These are phyloP conservation scores for Artomyces pyxidatus DNA, from an alignment of 768 basidiomycete genomes.

Conservation along the genomic window DNA sequence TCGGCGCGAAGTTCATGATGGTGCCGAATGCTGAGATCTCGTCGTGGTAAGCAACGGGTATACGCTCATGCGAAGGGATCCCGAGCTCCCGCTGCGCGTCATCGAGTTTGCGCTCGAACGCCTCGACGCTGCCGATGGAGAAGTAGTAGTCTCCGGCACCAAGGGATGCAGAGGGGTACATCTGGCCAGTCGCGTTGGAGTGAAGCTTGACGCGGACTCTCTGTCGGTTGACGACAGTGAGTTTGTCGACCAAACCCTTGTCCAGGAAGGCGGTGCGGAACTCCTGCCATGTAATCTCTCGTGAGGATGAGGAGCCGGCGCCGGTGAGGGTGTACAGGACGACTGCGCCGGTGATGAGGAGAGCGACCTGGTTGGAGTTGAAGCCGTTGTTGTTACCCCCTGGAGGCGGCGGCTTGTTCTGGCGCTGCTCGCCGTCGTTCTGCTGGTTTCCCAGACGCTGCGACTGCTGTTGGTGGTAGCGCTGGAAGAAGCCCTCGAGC, in stretches of 20 bases:
- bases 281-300: slow-evolving; percentile 99
- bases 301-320: slow-evolving; percentile 40
- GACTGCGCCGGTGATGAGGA: slow-evolving; percentile 52
- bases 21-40: slow-evolving; percentile 82
- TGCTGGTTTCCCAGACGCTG: slow-evolving; percentile 15
- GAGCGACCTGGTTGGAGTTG: slow-evolving; percentile 46
- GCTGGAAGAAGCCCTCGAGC: slow-evolving; percentile 18
- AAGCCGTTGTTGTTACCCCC: slow-evolving; percentile 41
- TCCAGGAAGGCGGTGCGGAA: slow-evolving; percentile 96
- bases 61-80: slow-evolving; percentile 86
- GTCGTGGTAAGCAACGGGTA: slow-evolving; percentile 95
- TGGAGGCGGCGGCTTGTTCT: slow-evolving; percentile 40
- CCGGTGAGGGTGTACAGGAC: slow-evolving; percentile 55
- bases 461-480: slow-evolving; percentile 15
- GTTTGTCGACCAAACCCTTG: slow-evolving; percentile 91
- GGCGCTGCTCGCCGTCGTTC: slow-evolving; percentile 27
- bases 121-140: slow-evolving; percentile 96
- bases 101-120: slow-evolving; percentile 91
- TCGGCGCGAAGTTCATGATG: slow-evolving; percentile 89
- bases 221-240: slow-evolving; percentile 84
- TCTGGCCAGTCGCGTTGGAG: slow-evolving; percentile 74
- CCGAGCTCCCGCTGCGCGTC: slow-evolving; percentile 89
- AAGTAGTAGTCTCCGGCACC: slow-evolving; percentile 75
- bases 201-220: slow-evolving; percentile 90
- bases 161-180: slow-evolving; percentile 55